Percentiles rank a stretch among this genome's conserved stretches.
phyloP scores from a whole-genome alignment of 208 protist genomes.

The Leishmania gerbilli region DNA sequence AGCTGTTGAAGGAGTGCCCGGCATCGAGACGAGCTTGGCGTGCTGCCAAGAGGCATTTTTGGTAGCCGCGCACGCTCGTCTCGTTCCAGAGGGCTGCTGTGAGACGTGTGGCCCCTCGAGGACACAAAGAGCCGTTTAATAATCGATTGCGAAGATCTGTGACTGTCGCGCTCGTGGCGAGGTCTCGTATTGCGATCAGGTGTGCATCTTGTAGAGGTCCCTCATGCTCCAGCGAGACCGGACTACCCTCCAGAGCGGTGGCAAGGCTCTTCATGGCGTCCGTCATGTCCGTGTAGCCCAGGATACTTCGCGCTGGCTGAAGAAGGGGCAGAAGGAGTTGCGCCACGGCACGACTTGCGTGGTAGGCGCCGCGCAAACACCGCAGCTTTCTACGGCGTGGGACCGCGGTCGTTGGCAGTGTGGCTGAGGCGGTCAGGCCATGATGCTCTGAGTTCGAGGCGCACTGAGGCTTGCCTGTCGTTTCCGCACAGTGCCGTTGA shows the following conservation, averaged over 20 bases:
- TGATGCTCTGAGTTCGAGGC: background rate
- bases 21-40: conserved; percentile 18
- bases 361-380: conserved; percentile 28
- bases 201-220: conserved; percentile 12
- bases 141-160: conserved; percentile 1
- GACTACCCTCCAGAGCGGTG: conserved; percentile 3
- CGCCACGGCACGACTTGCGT: conserved; percentile 28
- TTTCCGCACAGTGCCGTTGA: background rate
- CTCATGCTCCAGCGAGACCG: conserved; percentile 13
- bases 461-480: background rate
- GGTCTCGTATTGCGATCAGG: conserved; percentile 9
- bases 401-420: background rate
- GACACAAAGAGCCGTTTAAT: conserved; percentile 8
- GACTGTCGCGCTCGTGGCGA: conserved; percentile 11
- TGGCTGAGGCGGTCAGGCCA: background rate
- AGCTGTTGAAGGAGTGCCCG: conserved; percentile 4
- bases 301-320: background rate
- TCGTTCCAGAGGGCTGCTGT: conserved; percentile 8
- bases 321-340: conserved; percentile 30
- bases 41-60: conserved; percentile 1
- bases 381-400: conserved; percentile 4
- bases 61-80: background rate
- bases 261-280: background rate
- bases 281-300: background rate
- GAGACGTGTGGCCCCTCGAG: background rate